Evolutionary conservation across 2,329 filamentous ascomycete species (phyloP).

Genomic region (Elsinoe perseae): DNA sequence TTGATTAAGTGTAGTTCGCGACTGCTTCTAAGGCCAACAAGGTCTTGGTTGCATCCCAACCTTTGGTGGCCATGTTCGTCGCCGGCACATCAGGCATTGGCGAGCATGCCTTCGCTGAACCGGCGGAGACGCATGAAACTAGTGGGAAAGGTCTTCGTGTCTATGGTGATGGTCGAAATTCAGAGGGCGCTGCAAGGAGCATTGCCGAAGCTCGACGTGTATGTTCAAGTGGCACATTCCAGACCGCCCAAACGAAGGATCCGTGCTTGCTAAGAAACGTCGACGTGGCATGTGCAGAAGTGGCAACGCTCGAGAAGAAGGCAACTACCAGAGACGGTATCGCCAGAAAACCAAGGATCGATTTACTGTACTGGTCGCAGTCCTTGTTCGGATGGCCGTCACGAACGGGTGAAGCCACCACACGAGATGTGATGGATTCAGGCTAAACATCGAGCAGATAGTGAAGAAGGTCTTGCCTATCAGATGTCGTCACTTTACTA

Average conservation of each 20-base stretch:
- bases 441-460: constrained; percentile 16
- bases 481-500: constrained; percentile 23
- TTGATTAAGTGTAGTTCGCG: not conserved
- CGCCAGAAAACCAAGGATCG: constrained; percentile 27
- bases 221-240: constrained; percentile 24
- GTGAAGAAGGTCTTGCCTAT: constrained; percentile 22
- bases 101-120: constrained; percentile 18
- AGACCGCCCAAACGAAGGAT: constrained; percentile 28
- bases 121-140: constrained; percentile 17
- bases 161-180: constrained; percentile 22
- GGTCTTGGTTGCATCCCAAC: not conserved
- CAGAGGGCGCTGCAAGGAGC: constrained; percentile 15
- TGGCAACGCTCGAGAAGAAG: constrained; percentile 20
- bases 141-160: constrained; percentile 18
- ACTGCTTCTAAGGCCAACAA: not conserved
- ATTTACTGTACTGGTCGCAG: constrained; percentile 35
- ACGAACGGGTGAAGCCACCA: constrained; percentile 13
- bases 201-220: constrained; percentile 17
- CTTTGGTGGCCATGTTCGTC: constrained; percentile 21
- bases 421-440: not conserved
- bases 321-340: not conserved
- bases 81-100: constrained; percentile 24
- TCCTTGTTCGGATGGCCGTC: constrained; percentile 29
- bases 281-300: constrained; percentile 28
- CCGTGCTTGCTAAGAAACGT: constrained; percentile 32